Conservation (phyloP, 1,284 basidiomycete species). For the Rhodotorula glutinis region DNA sequence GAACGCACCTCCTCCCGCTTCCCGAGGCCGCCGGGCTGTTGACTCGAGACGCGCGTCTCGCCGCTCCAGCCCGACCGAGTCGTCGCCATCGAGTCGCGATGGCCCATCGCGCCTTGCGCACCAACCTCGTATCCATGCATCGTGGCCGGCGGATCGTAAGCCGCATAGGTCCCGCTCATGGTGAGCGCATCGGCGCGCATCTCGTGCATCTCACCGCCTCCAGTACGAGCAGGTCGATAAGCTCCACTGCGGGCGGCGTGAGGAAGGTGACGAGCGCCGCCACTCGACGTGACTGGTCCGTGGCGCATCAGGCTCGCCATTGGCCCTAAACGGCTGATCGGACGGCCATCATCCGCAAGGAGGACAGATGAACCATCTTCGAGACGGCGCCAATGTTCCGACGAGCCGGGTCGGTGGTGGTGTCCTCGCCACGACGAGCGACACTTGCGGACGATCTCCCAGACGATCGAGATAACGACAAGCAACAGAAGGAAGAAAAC, state of each 20-base stretch:
- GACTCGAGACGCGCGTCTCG: background rate
- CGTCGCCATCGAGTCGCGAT: background rate
- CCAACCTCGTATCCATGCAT: background rate
- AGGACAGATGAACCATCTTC: background rate
- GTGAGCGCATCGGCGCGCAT: background rate
- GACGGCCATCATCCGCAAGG: background rate
- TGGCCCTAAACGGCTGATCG: background rate
- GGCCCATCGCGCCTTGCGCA: background rate
- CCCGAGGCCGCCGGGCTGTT: background rate
- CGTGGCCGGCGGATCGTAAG: slow-evolving; percentile 5
- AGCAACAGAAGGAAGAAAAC: background rate
- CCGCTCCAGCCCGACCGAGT: background rate
- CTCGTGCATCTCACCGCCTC: background rate
- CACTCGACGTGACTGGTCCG: background rate
- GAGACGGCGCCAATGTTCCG: background rate
- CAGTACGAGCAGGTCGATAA: background rate
- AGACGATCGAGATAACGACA: background rate
- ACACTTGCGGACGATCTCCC: background rate
- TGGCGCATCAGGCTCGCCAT: background rate
- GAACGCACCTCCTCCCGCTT: background rate
- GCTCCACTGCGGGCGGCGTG: background rate
- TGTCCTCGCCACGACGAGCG: background rate
- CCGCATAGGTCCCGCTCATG: background rate
- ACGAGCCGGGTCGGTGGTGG: no score
- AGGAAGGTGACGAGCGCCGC: no score